These are phyloP conservation scores for Bipolaris gigantea DNA, from an alignment of 2,329 filamentous ascomycete genomes.

Conservation along the genomic window DNA sequence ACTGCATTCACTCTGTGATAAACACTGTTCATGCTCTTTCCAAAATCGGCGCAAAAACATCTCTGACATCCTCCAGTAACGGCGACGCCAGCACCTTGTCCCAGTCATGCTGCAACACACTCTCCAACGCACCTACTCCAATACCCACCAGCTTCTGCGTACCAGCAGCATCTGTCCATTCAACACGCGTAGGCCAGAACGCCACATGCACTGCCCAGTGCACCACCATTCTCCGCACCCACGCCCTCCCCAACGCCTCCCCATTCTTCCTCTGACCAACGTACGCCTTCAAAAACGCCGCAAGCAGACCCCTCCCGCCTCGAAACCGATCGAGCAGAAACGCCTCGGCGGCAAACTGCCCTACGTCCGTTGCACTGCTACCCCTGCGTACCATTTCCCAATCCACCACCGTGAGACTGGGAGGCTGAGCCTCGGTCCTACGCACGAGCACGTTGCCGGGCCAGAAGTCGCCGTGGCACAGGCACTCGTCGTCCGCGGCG, in stretches of 20 bases:
- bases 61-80: slow-evolving; percentile 16
- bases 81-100: slow-evolving; percentile 19
- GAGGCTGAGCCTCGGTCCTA: neutral
- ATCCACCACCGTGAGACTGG: slow-evolving; percentile 38
- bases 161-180: slow-evolving; percentile 33
- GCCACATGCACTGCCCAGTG: slow-evolving; percentile 44
- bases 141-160: slow-evolving; percentile 32
- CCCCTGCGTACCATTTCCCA: slow-evolving; percentile 44
- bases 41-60: slow-evolving; percentile 5
- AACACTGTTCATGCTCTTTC: neutral
- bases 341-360: slow-evolving; percentile 44
- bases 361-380: slow-evolving; percentile 42
- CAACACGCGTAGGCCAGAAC: slow-evolving; percentile 39
- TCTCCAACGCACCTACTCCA: slow-evolving; percentile 21
- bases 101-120: slow-evolving; percentile 24
- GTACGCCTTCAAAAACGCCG: slow-evolving; percentile 36
- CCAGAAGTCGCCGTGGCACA: slow-evolving; percentile 48
- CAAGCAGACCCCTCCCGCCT: slow-evolving; percentile 32
- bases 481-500: slow-evolving; percentile 33
- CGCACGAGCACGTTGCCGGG: slow-evolving; percentile 43
- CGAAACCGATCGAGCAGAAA: slow-evolving; percentile 42
- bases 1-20: neutral
- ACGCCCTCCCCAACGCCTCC: slow-evolving; percentile 18
- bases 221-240: slow-evolving; percentile 33
- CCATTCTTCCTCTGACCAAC: neutral